Evolutionary conservation across 2,329 filamentous ascomycete genomes (phyloP).

Genomic region (Cladosporium sp.): DNA sequence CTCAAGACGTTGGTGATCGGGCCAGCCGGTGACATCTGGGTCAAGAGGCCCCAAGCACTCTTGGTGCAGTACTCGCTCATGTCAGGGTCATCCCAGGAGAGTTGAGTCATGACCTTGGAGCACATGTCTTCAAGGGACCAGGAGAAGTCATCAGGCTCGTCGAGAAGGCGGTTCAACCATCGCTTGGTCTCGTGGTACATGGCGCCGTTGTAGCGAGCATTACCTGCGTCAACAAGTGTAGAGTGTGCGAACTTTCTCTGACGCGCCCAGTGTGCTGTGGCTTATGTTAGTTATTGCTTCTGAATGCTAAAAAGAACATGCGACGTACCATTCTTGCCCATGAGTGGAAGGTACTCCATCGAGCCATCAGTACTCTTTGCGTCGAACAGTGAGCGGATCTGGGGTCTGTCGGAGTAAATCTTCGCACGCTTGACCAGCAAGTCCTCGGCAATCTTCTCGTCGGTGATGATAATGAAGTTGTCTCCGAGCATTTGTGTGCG

Average conservation of each 20-base stretch:
- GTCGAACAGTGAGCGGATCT: constrained; percentile 55
- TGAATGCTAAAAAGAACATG: background rate
- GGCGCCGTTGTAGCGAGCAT: constrained; percentile 48
- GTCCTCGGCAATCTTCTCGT: constrained; percentile 57
- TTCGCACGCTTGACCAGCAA: constrained; percentile 56
- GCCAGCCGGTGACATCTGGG: constrained; percentile 60
- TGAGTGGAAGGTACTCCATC: constrained; percentile 59
- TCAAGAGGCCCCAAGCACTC: constrained; percentile 59
- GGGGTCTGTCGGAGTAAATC: constrained; percentile 55
- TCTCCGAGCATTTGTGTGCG: constrained; percentile 42
- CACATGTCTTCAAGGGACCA: constrained; percentile 59
- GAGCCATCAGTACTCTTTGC: constrained; percentile 58
- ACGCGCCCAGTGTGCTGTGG: constrained; percentile 56
- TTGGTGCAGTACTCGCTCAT: constrained; percentile 53
- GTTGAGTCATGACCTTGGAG: constrained; percentile 58
- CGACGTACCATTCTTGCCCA: constrained; percentile 57
- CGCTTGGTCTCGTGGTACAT: constrained; percentile 59
- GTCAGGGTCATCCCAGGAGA: constrained; percentile 57
- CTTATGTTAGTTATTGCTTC: background rate
- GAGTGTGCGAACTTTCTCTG: constrained; percentile 57
- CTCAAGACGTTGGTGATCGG: constrained; percentile 61
- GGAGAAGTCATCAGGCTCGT: constrained; percentile 54
- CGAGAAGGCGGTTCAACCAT: constrained; percentile 53
- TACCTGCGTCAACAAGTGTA: constrained; percentile 51
- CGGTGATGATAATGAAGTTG: constrained; percentile 53